These are phyloP conservation scores for Trametes gibbosa DNA, from an alignment of 768 basidiomycete genomes.

Conservation along the genomic window DNA sequence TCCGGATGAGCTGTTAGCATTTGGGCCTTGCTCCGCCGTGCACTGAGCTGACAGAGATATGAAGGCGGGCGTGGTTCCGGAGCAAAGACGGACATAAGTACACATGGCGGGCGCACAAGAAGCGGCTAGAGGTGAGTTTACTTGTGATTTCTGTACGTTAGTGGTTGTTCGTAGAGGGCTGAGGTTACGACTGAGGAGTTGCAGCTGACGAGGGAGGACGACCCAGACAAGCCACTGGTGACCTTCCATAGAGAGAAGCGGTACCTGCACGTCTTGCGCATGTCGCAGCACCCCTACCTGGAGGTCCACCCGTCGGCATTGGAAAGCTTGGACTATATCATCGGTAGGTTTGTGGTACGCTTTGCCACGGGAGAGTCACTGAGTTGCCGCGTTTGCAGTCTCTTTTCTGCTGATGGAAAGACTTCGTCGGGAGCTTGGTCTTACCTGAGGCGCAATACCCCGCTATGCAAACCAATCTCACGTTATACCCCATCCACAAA, in stretches of 20 bases:
- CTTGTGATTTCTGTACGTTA: background rate
- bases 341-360: conserved; percentile 27
- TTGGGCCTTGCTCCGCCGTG: background rate
- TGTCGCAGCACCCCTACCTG: conserved; percentile 36
- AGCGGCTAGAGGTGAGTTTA: conserved; percentile 22
- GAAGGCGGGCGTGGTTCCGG: conserved; percentile 24
- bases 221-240: conserved; percentile 31
- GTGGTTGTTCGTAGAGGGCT: background rate
- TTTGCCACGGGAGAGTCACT: background rate
- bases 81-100: conserved; percentile 31
- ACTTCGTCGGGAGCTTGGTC: conserved; percentile 22
- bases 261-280: conserved; percentile 32
- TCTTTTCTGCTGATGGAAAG: conserved; percentile 34
- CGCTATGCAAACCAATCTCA: background rate
- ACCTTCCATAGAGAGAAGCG: conserved; percentile 36
- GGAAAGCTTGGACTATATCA: conserved; percentile 35
- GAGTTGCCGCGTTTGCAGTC: conserved; percentile 19
- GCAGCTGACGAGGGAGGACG: conserved; percentile 34
- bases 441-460: background rate
- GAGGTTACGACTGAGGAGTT: background rate
- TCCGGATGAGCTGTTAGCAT: conserved; percentile 12
- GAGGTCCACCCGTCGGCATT: conserved; percentile 34
- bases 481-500: background rate
- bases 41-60: conserved; percentile 6
- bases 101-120: conserved; percentile 25